Conservation (phyloP, 306 rosid species). For the Herpetospermum pedunculosum region DNA sequence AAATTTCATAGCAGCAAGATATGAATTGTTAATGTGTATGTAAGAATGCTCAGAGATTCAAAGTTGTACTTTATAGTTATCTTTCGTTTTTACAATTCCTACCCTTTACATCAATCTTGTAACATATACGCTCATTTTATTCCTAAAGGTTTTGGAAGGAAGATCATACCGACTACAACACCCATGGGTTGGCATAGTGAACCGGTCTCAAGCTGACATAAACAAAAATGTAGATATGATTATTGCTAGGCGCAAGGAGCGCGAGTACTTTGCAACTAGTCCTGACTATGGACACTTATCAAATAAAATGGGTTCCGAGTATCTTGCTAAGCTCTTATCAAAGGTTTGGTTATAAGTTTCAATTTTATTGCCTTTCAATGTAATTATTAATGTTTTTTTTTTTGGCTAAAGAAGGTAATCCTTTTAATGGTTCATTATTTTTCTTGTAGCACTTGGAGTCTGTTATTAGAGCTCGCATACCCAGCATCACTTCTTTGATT, state of each 20-base stretch:
- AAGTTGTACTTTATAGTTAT: not conserved
- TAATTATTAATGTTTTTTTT: too few species aligned
- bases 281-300: conserved; percentile 87
- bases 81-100: not conserved
- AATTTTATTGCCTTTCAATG: not conserved
- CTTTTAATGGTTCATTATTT: conserved; percentile 16
- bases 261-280: conserved; percentile 83
- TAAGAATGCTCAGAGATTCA: not conserved
- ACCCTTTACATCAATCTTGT: not conserved
- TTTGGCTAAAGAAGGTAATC: not conserved
- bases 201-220: conserved; percentile 95
- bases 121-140: not conserved
- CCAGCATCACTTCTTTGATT: conserved; percentile 67
- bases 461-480: conserved; percentile 69
- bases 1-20: not conserved
- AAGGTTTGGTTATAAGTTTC: conserved; percentile 37
- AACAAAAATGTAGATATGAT: conserved; percentile 89
- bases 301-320: conserved; percentile 89
- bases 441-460: conserved; percentile 62
- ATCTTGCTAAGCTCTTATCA: conserved; percentile 93
- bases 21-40: not conserved
- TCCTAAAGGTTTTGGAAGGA: conserved; percentile 78
- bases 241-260: conserved; percentile 78
- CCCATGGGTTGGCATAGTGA: conserved; percentile 97
- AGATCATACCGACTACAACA: conserved; percentile 81